Percentiles rank a stretch among this genome's conserved stretches.
Evolutionary conservation across 495 filamentous ascomycete species (phyloP).

Genomic region (Patellaria atrata): DNA sequence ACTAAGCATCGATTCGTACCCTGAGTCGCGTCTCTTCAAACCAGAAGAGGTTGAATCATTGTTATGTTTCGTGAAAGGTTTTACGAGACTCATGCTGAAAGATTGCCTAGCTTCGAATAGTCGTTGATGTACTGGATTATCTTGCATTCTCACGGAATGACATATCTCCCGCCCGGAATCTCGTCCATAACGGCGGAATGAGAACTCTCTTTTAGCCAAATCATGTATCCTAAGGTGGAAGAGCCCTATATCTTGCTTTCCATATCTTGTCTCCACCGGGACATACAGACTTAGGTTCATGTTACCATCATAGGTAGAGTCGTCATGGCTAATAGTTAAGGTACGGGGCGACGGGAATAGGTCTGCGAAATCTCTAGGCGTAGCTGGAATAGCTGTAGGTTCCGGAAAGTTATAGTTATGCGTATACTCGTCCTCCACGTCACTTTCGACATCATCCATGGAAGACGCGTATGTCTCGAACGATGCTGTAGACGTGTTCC

Average conservation of each 20-base stretch:
- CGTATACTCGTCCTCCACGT: conserved; percentile 35
- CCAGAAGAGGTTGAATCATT: conserved; percentile 33
- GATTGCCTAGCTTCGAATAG: conserved; percentile 48
- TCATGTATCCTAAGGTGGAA: conserved; percentile 97
- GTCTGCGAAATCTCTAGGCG: conserved; percentile 67
- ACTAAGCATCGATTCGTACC: conserved; percentile 34
- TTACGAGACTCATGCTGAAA: conserved; percentile 48
- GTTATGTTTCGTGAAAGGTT: conserved; percentile 33
- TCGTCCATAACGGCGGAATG: conserved; percentile 78
- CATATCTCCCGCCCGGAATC: conserved; percentile 90
- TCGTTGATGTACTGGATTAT: conserved; percentile 44
- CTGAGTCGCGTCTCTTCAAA: conserved; percentile 42
- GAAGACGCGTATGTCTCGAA: conserved; percentile 73
- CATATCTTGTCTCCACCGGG: conserved; percentile 41
- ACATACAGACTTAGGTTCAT: conserved; percentile 94
- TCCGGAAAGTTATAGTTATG: conserved; percentile 45
- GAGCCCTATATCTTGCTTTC: conserved; percentile 57
- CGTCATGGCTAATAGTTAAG: conserved; percentile 78
- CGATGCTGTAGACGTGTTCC: conserved; percentile 44
- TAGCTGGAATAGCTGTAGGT: conserved; percentile 54
- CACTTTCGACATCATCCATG: conserved; percentile 45
- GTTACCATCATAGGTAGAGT: conserved; percentile 83
- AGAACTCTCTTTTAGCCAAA: conserved; percentile 72
- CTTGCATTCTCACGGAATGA: conserved; percentile 62
- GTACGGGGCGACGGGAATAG: conserved; percentile 75